These are phyloP conservation scores for Cadophora sp. DNA, from an alignment of 2,329 filamentous ascomycete species.

Conservation along the genomic window DNA sequence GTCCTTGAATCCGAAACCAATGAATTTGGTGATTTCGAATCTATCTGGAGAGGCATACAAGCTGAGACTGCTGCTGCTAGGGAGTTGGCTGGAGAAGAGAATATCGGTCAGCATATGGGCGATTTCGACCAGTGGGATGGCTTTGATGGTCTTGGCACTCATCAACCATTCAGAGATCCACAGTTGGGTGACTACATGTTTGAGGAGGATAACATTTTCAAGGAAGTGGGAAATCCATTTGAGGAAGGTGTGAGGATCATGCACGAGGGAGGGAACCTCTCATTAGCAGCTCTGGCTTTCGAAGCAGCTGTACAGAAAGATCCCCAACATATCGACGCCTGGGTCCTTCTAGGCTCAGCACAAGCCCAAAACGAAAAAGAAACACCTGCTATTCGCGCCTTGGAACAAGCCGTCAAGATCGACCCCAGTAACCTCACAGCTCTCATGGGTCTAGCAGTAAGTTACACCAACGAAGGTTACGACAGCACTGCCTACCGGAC, in stretches of 20 bases:
- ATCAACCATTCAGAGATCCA: slow-evolving; percentile 72
- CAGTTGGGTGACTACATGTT: slow-evolving; percentile 91
- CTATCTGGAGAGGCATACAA: slow-evolving; percentile 84
- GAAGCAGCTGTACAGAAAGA: slow-evolving; percentile 95
- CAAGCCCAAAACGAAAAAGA: slow-evolving; percentile 99
- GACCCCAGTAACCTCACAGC: slow-evolving; percentile 88
- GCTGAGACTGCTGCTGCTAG: slow-evolving; percentile 74
- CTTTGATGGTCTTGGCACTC: slow-evolving; percentile 74
- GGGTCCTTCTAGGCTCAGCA: slow-evolving; percentile 88
- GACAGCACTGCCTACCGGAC: slow-evolving; percentile 96
- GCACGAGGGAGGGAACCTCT: slow-evolving; percentile 91
- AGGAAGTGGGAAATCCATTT: slow-evolving; percentile 81
- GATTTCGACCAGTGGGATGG: slow-evolving; percentile 82
- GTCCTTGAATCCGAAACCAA: slow-evolving; percentile 74
- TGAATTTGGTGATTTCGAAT: slow-evolving; percentile 88
- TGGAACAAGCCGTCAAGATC: slow-evolving; percentile 88
- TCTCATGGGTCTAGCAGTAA: slow-evolving; percentile 94
- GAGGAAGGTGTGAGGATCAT: slow-evolving; percentile 94
- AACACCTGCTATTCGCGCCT: slow-evolving; percentile 88
- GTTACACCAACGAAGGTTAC: slow-evolving; percentile 98
- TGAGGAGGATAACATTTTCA: slow-evolving; percentile 92
- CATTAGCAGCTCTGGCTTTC: slow-evolving; percentile 90
- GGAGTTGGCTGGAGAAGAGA: slow-evolving; percentile 71
- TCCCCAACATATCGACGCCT: slow-evolving; percentile 85
- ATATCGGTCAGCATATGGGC: slow-evolving; percentile 68